Conservation (phyloP, 345 rosid species). For the Physaria fendleri region DNA sequence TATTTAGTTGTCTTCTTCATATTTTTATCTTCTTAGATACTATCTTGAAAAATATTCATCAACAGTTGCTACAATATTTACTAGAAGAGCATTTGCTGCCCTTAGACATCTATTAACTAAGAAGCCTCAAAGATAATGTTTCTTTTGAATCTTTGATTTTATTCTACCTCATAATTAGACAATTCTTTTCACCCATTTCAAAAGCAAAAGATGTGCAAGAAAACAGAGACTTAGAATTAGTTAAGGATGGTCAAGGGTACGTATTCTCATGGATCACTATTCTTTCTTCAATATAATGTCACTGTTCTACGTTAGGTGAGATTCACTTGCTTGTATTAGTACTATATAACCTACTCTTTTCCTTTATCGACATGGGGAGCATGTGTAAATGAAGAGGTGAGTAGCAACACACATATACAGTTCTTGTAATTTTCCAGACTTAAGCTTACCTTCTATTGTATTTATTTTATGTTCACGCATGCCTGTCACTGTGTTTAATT, state of each 20-base stretch:
- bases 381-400: conserved; percentile 86
- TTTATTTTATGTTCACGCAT: conserved; percentile 5
- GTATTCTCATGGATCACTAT: not conserved
- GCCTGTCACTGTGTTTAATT: conserved; percentile 25
- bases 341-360: not conserved
- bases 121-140: conserved; percentile 23
- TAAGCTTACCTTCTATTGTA: not conserved
- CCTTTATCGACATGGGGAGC: conserved; percentile 68
- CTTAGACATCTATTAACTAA: conserved; percentile 89
- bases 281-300: too few species aligned
- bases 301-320: not conserved
- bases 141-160: not conserved
- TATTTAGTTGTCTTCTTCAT: conserved; percentile 7
- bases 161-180: not conserved
- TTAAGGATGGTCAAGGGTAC: conserved; percentile 52
- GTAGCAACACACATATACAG: not conserved
- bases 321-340: not conserved
- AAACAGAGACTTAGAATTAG: conserved; percentile 46
- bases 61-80: conserved; percentile 93
- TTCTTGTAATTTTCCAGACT: not conserved
- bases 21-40: conserved; percentile 54
- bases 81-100: conserved; percentile 89
- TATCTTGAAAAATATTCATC: conserved; percentile 96
- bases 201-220: conserved; percentile 70
- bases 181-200: conserved; percentile 89